Conservation (phyloP, 768 basidiomycete genomes). For the Jaapia argillacea region DNA sequence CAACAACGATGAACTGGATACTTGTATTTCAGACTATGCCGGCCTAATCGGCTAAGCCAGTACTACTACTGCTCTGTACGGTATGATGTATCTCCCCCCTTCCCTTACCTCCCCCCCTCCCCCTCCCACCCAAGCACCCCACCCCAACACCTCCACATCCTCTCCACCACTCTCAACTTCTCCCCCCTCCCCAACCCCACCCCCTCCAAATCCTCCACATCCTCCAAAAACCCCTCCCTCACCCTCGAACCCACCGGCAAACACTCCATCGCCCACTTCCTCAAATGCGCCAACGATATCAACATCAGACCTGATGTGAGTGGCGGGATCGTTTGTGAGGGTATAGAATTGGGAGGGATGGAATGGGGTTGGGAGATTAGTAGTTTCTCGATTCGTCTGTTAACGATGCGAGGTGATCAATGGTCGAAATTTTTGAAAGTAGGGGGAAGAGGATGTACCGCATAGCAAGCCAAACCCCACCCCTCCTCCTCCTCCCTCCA, state of each 20-base stretch:
- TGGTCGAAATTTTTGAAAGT: not conserved
- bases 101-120: too few species aligned
- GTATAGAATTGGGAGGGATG: conserved; percentile 5
- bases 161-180: conserved; percentile 67
- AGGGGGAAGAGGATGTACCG: conserved; percentile 25
- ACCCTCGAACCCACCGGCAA: conserved; percentile 51
- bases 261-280: conserved; percentile 48
- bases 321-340: conserved; percentile 27
- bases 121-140: conserved; percentile 48
- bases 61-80: too few species aligned
- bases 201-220: conserved; percentile 76
- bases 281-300: conserved; percentile 57
- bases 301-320: conserved; percentile 67
- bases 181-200: conserved; percentile 55
- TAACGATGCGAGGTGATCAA: not conserved
- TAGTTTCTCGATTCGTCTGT: conserved; percentile 59
- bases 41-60: too few species aligned
- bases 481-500: conserved; percentile 46
- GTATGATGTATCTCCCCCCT: too few species aligned
- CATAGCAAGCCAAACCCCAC: conserved; percentile 61
- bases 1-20: too few species aligned
- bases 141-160: conserved; percentile 90
- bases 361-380: conserved; percentile 39
- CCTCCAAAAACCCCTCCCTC: conserved; percentile 76
- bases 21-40: too few species aligned